These are phyloP conservation scores for Phtheirospermum japonicum DNA, from an alignment of 257 asterid species.

Conservation along the genomic window DNA sequence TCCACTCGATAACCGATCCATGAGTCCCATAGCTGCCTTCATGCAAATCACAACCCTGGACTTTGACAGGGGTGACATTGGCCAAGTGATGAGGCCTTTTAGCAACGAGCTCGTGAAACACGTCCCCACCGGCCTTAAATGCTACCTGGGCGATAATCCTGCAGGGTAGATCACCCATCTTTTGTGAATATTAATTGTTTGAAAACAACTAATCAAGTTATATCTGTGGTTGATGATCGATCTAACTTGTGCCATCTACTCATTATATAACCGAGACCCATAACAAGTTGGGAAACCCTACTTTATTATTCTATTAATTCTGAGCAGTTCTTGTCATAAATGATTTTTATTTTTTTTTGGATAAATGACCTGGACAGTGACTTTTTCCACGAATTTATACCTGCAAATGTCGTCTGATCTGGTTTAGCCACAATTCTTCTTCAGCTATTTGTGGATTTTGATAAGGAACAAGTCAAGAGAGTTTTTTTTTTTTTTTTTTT, in stretches of 20 bases:
- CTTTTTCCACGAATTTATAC: conserved; percentile 11
- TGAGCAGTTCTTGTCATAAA: conserved; percentile 2
- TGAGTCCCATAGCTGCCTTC: conserved; percentile 32
- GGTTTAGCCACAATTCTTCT: too few relatives aligned
- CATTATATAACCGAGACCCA: conserved; percentile 7
- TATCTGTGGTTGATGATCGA: background rate
- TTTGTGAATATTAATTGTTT: too few relatives aligned
- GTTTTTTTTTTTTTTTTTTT: too few relatives aligned
- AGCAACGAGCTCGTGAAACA: conserved; percentile 28
- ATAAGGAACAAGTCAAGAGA: too few relatives aligned
- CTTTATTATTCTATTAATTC: background rate
- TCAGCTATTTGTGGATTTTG: too few relatives aligned
- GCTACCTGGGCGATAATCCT: too few relatives aligned
- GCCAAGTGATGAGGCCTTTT: conserved; percentile 27
- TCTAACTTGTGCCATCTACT: background rate
- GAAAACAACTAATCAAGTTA: conserved; percentile 20
- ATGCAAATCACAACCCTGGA: conserved; percentile 33
- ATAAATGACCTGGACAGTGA: conserved; percentile 23
- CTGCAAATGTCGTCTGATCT: background rate
- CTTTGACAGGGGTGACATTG: conserved; percentile 22
- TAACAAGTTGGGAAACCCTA: background rate
- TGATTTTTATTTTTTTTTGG: too few relatives aligned
- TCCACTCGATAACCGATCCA: conserved; percentile 38
- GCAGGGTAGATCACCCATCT: conserved; percentile 30
- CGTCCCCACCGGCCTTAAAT: conserved; percentile 38